Conservation (phyloP, 805 yeast species). For the Jamesozyma hellenica region DNA sequence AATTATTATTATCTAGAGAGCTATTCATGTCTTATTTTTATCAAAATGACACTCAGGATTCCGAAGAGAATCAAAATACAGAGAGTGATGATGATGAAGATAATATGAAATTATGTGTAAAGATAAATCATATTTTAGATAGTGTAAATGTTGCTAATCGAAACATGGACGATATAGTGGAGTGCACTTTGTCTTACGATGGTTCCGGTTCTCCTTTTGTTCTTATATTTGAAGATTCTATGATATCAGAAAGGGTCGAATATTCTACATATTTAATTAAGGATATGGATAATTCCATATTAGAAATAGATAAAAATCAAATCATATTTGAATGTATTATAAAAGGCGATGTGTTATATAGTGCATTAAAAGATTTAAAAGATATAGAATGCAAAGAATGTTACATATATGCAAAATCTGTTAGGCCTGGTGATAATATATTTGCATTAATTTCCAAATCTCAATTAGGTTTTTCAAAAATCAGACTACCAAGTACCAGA, state of each 20-base stretch:
- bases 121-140: slow-evolving; percentile 39
- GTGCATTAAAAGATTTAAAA: slow-evolving; percentile 45
- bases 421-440: slow-evolving; percentile 19
- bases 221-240: slow-evolving; percentile 43
- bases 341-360: slow-evolving; percentile 42
- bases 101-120: slow-evolving; percentile 32
- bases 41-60: slow-evolving; percentile 6
- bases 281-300: slow-evolving; percentile 29
- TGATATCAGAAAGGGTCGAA: slow-evolving; percentile 48
- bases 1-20: slow-evolving; percentile 28
- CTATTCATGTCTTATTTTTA: slow-evolving; percentile 24
- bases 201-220: slow-evolving; percentile 46
- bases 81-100: slow-evolving; percentile 11
- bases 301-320: slow-evolving; percentile 36
- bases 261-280: slow-evolving; percentile 37
- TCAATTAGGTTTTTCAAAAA: slow-evolving; percentile 61
- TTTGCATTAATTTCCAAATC: slow-evolving; percentile 53
- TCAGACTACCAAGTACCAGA: slow-evolving; percentile 54
- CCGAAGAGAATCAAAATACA: background rate
- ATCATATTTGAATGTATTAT: slow-evolving; percentile 43
- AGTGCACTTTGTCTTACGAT: slow-evolving; percentile 41
- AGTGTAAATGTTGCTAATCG: slow-evolving; percentile 38
- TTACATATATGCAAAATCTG: slow-evolving; percentile 35
- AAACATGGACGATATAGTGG: slow-evolving; percentile 28
- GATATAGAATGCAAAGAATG: slow-evolving; percentile 45